These are phyloP conservation scores for Neonothopanus nambi DNA, from an alignment of 1,284 basidiomycete genomes.

Conservation along the genomic window DNA sequence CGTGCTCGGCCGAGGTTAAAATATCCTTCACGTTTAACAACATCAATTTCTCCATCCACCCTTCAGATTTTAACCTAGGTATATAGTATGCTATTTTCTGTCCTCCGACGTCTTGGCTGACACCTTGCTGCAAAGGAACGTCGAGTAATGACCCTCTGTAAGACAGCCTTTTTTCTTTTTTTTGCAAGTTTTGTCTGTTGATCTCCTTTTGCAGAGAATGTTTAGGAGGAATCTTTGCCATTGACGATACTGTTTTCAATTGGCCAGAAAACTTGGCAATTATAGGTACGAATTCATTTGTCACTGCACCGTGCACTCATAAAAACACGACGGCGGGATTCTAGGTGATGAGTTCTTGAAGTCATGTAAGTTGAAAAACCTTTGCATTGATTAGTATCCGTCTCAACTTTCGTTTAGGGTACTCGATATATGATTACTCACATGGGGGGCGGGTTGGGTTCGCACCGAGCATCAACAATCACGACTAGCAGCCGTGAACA, in stretches of 20 bases:
- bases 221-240: constrained; percentile 66
- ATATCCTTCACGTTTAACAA: constrained; percentile 57
- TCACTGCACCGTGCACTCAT: constrained; percentile 12
- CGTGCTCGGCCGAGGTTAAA: constrained; percentile 39
- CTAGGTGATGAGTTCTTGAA: constrained; percentile 70
- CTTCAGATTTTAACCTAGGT: constrained; percentile 71
- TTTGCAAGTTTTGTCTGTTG: too few relatives aligned
- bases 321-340: neutral
- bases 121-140: constrained; percentile 15
- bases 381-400: neutral
- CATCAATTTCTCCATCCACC: constrained; percentile 49
- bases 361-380: constrained; percentile 46
- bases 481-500: neutral
- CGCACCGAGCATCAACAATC: constrained; percentile 56
- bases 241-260: constrained; percentile 40
- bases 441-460: constrained; percentile 59
- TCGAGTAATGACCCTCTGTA: constrained; percentile 17
- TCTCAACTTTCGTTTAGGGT: constrained; percentile 41
- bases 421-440: constrained; percentile 60
- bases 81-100: constrained; percentile 14
- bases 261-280: constrained; percentile 60
- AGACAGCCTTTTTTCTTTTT: neutral
- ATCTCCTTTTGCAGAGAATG: constrained; percentile 44
- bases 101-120: neutral
- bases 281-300: constrained; percentile 41